Conservation (phyloP, 208 protist genomes). For the Wallacemonas sp. region DNA sequence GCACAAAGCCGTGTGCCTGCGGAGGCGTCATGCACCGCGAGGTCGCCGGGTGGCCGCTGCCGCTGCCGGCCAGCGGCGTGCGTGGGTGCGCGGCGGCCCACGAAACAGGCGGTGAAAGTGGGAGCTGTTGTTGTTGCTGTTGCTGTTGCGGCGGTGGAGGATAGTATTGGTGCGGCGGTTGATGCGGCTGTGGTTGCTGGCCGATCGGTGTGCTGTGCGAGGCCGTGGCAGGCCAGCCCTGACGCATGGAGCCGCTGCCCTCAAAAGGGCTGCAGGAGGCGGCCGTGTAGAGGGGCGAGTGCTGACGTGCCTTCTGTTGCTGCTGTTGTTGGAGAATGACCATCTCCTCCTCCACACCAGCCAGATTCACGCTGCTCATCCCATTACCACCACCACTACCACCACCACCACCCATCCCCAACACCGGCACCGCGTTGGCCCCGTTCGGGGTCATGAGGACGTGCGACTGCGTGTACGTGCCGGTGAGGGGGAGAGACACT, state of each 20-base stretch:
- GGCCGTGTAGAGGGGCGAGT: neutral
- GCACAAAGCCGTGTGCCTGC: neutral
- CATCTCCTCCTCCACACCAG: conserved; percentile 10
- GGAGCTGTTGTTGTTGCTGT: neutral
- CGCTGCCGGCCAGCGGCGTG: no score
- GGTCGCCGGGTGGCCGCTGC: no score
- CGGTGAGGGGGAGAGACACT: neutral
- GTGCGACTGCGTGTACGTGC: conserved; percentile 8
- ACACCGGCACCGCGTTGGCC: neutral
- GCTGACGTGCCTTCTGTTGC: neutral
- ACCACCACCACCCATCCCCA: neutral
- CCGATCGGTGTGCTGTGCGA: conserved; percentile 1
- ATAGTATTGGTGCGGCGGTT: no score
- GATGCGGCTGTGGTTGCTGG: no score
- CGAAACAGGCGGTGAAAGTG: neutral
- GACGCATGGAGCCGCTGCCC: neutral
- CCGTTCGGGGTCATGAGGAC: neutral
- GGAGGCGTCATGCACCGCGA: conserved; percentile 2
- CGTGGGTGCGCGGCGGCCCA: neutral
- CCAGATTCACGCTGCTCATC: neutral
- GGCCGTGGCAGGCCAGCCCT: neutral
- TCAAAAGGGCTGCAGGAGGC: neutral
- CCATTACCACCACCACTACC: neutral
- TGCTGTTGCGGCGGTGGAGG: no score
- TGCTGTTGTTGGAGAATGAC: neutral